Conservation (phyloP, 331 rosid species). For the Acacia pycnantha region DNA sequence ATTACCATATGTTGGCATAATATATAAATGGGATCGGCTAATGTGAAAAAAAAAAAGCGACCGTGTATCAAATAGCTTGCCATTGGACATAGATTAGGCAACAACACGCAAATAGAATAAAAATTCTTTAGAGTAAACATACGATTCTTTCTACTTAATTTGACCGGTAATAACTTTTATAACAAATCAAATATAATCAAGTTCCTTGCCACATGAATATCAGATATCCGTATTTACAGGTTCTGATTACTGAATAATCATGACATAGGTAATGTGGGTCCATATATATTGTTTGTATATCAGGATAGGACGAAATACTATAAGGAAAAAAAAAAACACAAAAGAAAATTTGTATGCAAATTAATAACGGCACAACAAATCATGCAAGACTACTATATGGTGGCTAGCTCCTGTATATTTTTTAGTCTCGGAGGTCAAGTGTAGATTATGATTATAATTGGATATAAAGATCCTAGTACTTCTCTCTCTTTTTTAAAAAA, state of each 20-base stretch:
- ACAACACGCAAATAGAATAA: neutral
- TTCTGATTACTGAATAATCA: neutral
- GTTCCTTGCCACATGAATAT: neutral
- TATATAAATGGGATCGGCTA: neutral
- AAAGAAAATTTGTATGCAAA: neutral
- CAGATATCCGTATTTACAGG: neutral
- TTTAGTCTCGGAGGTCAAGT: neutral
- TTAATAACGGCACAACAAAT: neutral
- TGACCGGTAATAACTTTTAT: neutral
- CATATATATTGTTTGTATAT: neutral
- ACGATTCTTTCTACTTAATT: neutral
- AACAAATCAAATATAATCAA: too few species aligned
- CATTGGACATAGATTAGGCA: neutral
- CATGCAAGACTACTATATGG: neutral
- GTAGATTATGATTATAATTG: neutral
- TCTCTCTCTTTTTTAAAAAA: neutral
- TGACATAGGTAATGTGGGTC: neutral
- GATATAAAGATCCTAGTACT: neutral
- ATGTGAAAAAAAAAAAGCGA: neutral
- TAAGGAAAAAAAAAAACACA: neutral
- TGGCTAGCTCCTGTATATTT: neutral
- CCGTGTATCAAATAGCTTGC: neutral
- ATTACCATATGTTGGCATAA: neutral
- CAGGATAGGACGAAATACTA: neutral
- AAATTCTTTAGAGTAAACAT: neutral